Base-by-base conservation (phyloP, 176 grass and related monocot genomes). In the Aegilops bicornis region DNA sequence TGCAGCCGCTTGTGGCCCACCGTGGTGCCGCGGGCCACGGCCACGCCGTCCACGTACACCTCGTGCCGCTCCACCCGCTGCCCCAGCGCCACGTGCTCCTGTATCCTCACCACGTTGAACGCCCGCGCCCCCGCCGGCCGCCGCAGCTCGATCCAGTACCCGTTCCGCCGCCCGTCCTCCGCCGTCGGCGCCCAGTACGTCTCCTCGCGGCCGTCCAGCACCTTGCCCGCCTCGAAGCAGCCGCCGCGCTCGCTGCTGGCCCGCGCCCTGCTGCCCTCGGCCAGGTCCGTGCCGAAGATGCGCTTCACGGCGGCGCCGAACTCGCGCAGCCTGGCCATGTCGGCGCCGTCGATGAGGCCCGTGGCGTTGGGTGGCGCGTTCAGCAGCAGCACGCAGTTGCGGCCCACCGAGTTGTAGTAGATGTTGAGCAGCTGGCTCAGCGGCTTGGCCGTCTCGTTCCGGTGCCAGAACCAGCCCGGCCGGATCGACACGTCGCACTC, bases 401-500 rank as follows among this genome's bases (percentile, higher is more conserved):
- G 90, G 43, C 97, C 97, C 1, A 98, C 94, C 7, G 97, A 94
- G 33, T 88, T 96, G 90, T 98, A 98, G 87, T 98, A 98, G 80
- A 98, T 96, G 11, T 94, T 36, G 6, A 98, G 82, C 50, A 98
- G 83, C 58, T 91, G 66, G 8, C 10, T 35, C 71, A 96, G 82
- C 78, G 87, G 88, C 89, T 96, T 98, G 24, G 97, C 97, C 64
- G 97, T 91, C 82, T 98, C 92, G 81, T 96, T 94, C 50, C 42
- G 72, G 93, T 98, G 97, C 97, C 97, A 98, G 89, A 98, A 98
- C 97, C 97, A 98, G 8, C 97, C 94, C 11, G 70, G 85, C 30
- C 97, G 90, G 82, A 98, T 94, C 75, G 97, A 98, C 47, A 98
- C 94, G 79, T 98, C 97, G 54, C 97, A 98, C 88, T 98, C 97